Base-by-base conservation (phyloP, 768 basidiomycete genomes). In the Xerocomellus intermedius region DNA sequence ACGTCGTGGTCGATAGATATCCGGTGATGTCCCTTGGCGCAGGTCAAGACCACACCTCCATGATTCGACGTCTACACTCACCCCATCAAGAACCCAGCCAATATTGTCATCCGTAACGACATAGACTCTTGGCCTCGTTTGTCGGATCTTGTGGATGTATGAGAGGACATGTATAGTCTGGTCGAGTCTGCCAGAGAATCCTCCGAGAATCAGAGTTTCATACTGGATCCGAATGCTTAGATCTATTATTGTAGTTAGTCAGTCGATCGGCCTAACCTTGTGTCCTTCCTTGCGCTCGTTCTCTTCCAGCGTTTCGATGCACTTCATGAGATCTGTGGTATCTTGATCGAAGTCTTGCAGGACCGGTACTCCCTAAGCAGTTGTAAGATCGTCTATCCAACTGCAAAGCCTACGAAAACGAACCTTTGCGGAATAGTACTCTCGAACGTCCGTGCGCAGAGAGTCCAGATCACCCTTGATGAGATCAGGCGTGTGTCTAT, bases 261-360 rank as follows among this genome's bases (percentile, higher is more conserved):
- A 4, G 14, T 12, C 8, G 24, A 36, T 45, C 10, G 5, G 10
- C 13, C 72, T 45, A 47, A 82, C 84, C 60, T 73, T 57, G 50
- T 60, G 64, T 8, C 68, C 69, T 43, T 78, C 75, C 2, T 60
- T 58, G 17, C 62, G 55, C 63, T 94, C 91, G 54, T 76, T 78
- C 50, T 82, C 80, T 45, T 81, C 69, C 4, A 98, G 65, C 6
- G 84, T 78, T 7, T 61, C 43, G 2, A 98, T 73, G 64, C 94
- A 98, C 72, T 99, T 99, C 88, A 91, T 93, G 54, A 99, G 79
- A 69, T 99, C 97, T 0, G 96, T 98, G n/a, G 92, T 82, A 65
- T 92, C 71, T 67, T 93, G 86, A 66, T 89, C 83, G 0, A 74
- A 59, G 63, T 97, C 95, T 49, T 83, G 72, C 0, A 84, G 65